Conservation (phyloP, 352 stramenopile genomes). For the Thraustochytrium striatum region DNA sequence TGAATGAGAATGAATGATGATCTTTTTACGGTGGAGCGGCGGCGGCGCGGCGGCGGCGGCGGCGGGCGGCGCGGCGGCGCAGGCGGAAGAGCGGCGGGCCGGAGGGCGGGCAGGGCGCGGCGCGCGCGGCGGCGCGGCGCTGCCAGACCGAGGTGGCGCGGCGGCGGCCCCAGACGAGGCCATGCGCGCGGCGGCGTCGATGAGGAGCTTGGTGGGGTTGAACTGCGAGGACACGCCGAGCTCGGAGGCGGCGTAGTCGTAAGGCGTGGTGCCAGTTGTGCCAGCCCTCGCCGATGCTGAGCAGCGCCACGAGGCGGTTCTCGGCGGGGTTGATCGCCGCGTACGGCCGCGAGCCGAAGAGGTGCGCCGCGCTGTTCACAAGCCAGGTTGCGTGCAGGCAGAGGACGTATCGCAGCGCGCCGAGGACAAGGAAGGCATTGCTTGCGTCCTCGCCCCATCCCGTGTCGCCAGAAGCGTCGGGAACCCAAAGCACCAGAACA, state of each 20-base stretch:
- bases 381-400: constrained; percentile 96
- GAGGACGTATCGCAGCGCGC: constrained; percentile 84
- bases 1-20: too few relatives aligned
- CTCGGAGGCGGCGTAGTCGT: constrained; percentile 97
- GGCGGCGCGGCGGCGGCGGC: too few relatives aligned
- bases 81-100: too few relatives aligned
- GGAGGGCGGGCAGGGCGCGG: too few relatives aligned
- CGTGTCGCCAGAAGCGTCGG: constrained; percentile 80
- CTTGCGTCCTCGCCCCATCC: constrained; percentile 86
- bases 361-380: constrained; percentile 95
- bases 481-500: constrained; percentile 57
- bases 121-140: too few relatives aligned
- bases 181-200: constrained; percentile 80
- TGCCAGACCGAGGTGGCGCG: neutral
- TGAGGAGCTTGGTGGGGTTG: constrained; percentile 96
- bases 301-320: constrained; percentile 92
- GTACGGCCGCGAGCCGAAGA: constrained; percentile 95
- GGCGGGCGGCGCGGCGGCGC: too few relatives aligned
- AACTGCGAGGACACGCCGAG: constrained; percentile 91
- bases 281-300: constrained; percentile 93
- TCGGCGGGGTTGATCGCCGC: constrained; percentile 90
- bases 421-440: constrained; percentile 88
- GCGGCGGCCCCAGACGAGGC: constrained; percentile 74
- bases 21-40: too few relatives aligned
- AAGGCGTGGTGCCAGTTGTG: constrained; percentile 99